Conservation (phyloP, 345 rosid species). For the Isatis tinctoria region DNA sequence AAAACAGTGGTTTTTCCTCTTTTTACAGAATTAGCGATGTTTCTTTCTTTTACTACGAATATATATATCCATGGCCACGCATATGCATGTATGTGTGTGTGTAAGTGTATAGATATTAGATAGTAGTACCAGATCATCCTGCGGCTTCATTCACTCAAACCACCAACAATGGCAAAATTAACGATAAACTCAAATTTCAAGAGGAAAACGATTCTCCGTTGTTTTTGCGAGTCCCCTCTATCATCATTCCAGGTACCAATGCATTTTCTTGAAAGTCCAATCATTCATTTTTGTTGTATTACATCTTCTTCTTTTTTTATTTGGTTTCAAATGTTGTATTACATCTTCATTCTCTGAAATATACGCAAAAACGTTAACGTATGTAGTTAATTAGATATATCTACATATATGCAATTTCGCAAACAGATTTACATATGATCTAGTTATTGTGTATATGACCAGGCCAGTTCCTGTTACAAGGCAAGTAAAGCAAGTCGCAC, state of each 20-base stretch:
- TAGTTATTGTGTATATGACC: background rate
- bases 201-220: background rate
- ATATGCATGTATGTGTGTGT: background rate
- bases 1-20: background rate
- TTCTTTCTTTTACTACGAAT: background rate
- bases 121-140: conserved; percentile 28
- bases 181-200: background rate
- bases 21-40: background rate
- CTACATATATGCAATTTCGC: background rate
- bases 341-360: background rate
- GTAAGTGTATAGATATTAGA: background rate
- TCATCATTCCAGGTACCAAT: conserved; percentile 16
- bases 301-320: background rate
- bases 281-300: background rate
- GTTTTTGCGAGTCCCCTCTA: background rate
- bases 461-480: background rate
- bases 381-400: background rate
- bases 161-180: conserved; percentile 24
- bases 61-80: background rate
- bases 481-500: too few relatives aligned
- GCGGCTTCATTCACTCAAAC: conserved; percentile 36
- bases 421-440: background rate
- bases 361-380: background rate
- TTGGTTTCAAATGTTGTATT: background rate
- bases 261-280: background rate